phyloP scores from a whole-genome alignment of 2,329 filamentous ascomycete genomes.

The Rhynchosporium agropyri region DNA sequence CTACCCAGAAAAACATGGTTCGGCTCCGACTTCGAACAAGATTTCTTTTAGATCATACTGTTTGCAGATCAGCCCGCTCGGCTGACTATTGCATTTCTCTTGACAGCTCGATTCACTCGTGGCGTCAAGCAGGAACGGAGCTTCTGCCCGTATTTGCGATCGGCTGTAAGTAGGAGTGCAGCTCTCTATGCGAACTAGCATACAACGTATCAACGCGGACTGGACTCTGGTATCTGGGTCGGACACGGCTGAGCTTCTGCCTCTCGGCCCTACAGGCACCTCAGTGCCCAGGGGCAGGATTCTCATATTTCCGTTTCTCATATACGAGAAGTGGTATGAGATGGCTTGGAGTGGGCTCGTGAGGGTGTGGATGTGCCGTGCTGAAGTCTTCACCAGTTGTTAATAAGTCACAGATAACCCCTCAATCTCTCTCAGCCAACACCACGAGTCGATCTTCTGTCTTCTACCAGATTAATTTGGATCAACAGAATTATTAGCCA shows the following conservation, averaged over 20 bases:
- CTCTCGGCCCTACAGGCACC: not conserved
- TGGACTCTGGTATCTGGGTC: slow-evolving; percentile 4
- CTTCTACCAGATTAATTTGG: slow-evolving; percentile 5
- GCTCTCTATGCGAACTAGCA: not conserved
- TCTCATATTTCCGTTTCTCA: not conserved
- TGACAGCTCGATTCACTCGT: not conserved
- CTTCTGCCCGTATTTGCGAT: slow-evolving; percentile 10
- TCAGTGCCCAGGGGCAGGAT: not conserved
- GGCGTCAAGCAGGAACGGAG: slow-evolving; percentile 3
- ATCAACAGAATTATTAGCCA: slow-evolving; percentile 5
- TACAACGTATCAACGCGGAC: not conserved
- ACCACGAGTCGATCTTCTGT: not conserved
- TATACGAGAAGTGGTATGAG: slow-evolving; percentile 5
- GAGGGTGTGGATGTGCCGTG: not conserved
- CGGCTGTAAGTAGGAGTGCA: not conserved
- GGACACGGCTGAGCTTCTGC: slow-evolving; percentile 1
- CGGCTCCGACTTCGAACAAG: not conserved
- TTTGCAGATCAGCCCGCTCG: not conserved
- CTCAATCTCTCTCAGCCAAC: slow-evolving; percentile 12
- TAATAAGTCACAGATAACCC: slow-evolving; percentile 11
- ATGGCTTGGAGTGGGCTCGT: not conserved
- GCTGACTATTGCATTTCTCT: not conserved
- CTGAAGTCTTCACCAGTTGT: not conserved
- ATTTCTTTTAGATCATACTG: not conserved
- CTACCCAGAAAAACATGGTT: not conserved